Percentiles rank a stretch among this genome's conserved stretches.
Evolutionary conservation across 345 rosid genomes (phyloP).

Genomic region (Eucalyptus erythrocorys): DNA sequence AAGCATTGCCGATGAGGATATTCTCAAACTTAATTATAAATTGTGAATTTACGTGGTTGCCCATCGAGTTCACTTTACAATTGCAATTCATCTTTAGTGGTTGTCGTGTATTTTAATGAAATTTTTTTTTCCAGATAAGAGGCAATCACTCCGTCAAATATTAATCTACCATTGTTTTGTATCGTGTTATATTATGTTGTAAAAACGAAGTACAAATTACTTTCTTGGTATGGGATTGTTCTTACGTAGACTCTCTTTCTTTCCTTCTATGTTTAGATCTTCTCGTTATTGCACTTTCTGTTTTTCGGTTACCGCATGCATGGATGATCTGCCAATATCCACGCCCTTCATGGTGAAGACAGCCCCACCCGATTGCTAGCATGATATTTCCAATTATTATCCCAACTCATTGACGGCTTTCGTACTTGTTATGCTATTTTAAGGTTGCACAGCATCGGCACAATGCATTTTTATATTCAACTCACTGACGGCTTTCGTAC

Average conservation of each 20-base stretch:
- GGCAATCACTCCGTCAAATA: neutral
- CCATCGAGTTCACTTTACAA: neutral
- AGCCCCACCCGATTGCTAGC: neutral
- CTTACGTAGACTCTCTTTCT: neutral
- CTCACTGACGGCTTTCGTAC: neutral
- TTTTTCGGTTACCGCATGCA: neutral
- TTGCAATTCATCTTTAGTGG: neutral
- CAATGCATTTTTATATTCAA: neutral
- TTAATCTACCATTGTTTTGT: neutral
- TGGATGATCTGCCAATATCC: neutral
- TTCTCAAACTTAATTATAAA: neutral
- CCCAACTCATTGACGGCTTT: neutral
- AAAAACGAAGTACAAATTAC: neutral
- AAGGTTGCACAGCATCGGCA: neutral
- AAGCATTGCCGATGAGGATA: neutral
- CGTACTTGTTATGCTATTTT: neutral
- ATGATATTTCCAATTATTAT: neutral
- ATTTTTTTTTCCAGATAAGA: neutral
- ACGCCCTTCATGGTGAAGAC: neutral
- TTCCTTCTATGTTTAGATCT: neutral
- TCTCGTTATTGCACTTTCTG: neutral
- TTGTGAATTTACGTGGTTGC: neutral
- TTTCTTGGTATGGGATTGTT: neutral
- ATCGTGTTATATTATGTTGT: neutral
- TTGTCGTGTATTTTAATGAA: neutral